Evolutionary conservation across 2,329 filamentous ascomycete species (phyloP).

Genomic region (Calonectria naviculata): DNA sequence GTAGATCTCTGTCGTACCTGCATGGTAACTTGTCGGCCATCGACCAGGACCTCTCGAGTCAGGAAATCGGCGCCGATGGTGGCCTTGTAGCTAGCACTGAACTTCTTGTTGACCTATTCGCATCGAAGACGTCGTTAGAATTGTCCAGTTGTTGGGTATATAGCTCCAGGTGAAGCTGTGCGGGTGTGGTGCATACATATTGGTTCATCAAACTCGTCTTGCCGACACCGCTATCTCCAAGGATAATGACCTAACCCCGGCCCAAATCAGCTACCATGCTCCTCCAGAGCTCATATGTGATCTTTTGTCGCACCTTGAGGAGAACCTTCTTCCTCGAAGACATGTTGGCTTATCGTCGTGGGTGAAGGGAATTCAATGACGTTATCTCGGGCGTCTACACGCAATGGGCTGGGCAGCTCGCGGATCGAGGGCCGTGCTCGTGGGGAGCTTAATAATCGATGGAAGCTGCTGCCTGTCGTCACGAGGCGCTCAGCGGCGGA

Average conservation of each 20-base stretch:
- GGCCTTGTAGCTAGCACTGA: constrained; percentile 99
- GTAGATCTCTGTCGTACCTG: constrained; percentile 70
- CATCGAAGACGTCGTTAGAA: constrained; percentile 20
- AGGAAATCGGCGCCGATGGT: constrained; percentile 99
- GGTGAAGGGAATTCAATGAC: constrained; percentile 40
- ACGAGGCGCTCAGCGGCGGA: background rate
- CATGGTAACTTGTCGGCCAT: constrained; percentile 98
- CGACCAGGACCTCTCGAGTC: constrained; percentile 96
- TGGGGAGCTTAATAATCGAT: background rate
- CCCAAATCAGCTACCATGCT: constrained; percentile 25
- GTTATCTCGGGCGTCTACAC: constrained; percentile 41
- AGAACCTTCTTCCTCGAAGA: constrained; percentile 90
- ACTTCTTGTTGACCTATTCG: constrained; percentile 97
- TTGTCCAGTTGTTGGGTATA: constrained; percentile 1
- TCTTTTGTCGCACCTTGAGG: constrained; percentile 73
- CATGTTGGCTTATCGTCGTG: constrained; percentile 62
- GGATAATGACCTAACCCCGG: constrained; percentile 86
- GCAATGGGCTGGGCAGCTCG: constrained; percentile 28
- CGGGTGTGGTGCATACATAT: constrained; percentile 79
- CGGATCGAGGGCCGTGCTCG: constrained; percentile 14
- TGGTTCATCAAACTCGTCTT: constrained; percentile 99
- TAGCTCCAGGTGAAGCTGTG: constrained; percentile 19
- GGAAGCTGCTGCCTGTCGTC: constrained; percentile 6
- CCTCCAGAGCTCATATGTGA: background rate
- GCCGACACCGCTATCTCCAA: constrained; percentile 98